Evolutionary conservation across 495 filamentous ascomycete species (phyloP), one percentile per base, ranked within the genome.

Genomic region (Staphylotrichum tortipilum): DNA sequence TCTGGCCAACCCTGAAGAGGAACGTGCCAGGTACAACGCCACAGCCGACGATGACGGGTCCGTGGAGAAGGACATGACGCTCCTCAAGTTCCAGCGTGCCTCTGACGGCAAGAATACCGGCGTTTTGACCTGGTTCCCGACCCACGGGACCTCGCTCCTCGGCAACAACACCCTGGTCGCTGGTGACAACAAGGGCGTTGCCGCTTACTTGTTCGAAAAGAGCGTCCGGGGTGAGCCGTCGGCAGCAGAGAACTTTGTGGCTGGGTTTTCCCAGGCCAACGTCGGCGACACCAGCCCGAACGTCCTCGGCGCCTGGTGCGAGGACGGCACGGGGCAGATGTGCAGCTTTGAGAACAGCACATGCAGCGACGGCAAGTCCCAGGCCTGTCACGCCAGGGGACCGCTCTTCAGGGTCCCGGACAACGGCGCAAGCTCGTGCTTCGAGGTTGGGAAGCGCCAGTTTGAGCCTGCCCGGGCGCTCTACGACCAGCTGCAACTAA

Each of bases 161-260:
- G 85, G 86, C 48, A 96, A 98, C 65, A 96, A 98, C 62, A 95
- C 88, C 7, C 69, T 96, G 11, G 80, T 95, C 37, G 82, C 89
- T 4, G 92, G 89, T 9, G 91, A 98, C 63, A 98, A 98, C 65
- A 98, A 98, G 67, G 91, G 91, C 12, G 89, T 95, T 4, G 92
- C 91, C 17, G 90, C 91, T 1, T 81, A 82, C 55, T 67, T 92
- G 7, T 86, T 96, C 49, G 91, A 98, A 62, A 77, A 86, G 56
- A 83, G 78, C 38, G 74, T 85, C 10, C 56, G 63, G 3, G 65
- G 60, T 6, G 72, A 78, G 8, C 55, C 63, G 1, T 64, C 70
- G 10, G 79, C 79, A 28, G 75, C 81, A 0, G 78, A 82, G 19
- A 77, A 74, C n/a, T 94, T 89, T 53, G 85, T 98, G 15, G 88